phyloP scores from a whole-genome alignment of 805 yeast species.

The Ogataea paradorogensis region DNA sequence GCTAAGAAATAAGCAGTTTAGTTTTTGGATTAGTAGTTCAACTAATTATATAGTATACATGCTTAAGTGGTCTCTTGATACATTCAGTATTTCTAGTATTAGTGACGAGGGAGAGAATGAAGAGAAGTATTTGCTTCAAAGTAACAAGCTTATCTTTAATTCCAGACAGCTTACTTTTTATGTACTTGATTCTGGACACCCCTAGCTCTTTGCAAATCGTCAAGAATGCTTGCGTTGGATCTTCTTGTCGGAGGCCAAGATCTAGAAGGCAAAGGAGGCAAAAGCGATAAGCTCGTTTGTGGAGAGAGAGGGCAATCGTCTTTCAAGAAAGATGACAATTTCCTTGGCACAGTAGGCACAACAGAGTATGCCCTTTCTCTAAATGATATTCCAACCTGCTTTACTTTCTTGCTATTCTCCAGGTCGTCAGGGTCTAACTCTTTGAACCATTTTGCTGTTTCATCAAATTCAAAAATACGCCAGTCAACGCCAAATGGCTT shows the following conservation, averaged over 20 bases:
- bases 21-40: conserved; percentile 19
- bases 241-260: neutral
- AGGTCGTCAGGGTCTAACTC: conserved; percentile 48
- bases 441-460: conserved; percentile 69
- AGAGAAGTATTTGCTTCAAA: too few relatives aligned
- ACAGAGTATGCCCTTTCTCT: conserved; percentile 70
- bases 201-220: neutral
- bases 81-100: too few relatives aligned
- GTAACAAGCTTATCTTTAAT: too few relatives aligned
- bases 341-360: conserved; percentile 68
- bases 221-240: neutral
- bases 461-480: conserved; percentile 85
- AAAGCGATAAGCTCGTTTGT: neutral
- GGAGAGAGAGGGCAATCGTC: neutral
- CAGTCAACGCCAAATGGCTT: conserved; percentile 96
- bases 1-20: conserved; percentile 59
- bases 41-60: conserved; percentile 6
- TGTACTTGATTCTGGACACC: neutral
- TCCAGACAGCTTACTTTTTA: too few relatives aligned
- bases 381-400: conserved; percentile 68
- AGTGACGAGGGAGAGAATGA: too few relatives aligned
- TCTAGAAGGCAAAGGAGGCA: neutral
- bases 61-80: conserved; percentile 12
- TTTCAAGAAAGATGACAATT: neutral
- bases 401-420: conserved; percentile 56